Base-by-base conservation (phyloP, 768 basidiomycete genomes). In the Boletus sensibilis region DNA sequence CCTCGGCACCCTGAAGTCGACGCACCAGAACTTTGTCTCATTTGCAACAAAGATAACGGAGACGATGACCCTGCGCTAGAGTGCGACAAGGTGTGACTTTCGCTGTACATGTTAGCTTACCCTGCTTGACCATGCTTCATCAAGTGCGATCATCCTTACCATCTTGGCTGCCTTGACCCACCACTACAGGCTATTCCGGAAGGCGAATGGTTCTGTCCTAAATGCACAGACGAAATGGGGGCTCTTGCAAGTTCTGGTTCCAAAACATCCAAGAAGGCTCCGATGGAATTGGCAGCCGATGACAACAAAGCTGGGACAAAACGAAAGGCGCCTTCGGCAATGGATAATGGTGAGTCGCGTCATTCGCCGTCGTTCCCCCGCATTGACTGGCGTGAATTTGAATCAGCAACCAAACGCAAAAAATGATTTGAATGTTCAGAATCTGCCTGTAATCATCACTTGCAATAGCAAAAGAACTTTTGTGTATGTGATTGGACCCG, bases 141-240 rank as follows among this genome's bases (percentile, higher is more conserved):
- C 53, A 55, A 96, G 90, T 98, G 95, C 68, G 95, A 98, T 67
- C 78, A 81, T 41, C 91, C 93, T 1, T 96, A 88, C 70, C 95
- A 98, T 70, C 77, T 90, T 14, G 78, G 78, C 13, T 98, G 95
- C 70, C 82, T 95, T 43, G 74, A 77, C 41, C 93, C 94, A 18
- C 92, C 94, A 2, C 73, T 98, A 44, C 69, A 75, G 16, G 83
- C 79, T 5, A 76, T 95, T 18, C 95, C 95, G 0, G 88, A 90
- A 34, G 95, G 91, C 37, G 90, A 94, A 74, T 94, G 94, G 93
- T 93, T 93, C 78, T 96, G 94, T 65, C 85, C 88, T 0, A 77
- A 82, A 53, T 96, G 94, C 66, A 71, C 74, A 11, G 77, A 77
- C 34, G 78, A 82, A 21, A 86, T 86, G 4, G 82, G 81, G 11